Conservation (phyloP, 345 rosid genomes). For the Camelina laxa region DNA sequence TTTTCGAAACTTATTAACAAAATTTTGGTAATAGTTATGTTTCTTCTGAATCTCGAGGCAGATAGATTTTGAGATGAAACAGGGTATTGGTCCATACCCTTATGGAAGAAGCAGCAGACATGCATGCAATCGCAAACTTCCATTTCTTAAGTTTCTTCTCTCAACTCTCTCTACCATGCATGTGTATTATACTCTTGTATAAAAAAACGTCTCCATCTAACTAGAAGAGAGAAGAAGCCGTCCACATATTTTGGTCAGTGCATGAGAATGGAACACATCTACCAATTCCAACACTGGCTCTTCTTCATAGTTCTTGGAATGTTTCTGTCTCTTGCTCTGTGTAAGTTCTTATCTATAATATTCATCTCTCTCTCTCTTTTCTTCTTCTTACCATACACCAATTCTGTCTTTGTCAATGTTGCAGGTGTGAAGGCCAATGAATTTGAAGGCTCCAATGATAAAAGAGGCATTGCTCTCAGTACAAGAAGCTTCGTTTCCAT, state of each 20-base stretch:
- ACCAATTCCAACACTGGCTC: constrained; percentile 34
- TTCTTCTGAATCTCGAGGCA: constrained; percentile 40
- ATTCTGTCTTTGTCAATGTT: constrained; percentile 11
- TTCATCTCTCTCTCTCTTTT: neutral
- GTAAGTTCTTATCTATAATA: constrained; percentile 29
- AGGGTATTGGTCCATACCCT: constrained; percentile 29
- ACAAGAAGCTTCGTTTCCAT: neutral
- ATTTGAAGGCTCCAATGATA: constrained; percentile 3
- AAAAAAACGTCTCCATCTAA: constrained; percentile 5
- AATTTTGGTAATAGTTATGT: constrained; percentile 13
- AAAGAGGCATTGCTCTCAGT: neutral
- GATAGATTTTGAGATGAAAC: constrained; percentile 26
- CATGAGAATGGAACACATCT: constrained; percentile 31
- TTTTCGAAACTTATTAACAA: constrained; percentile 9
- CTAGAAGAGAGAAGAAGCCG: constrained; percentile 20
- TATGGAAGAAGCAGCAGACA: constrained; percentile 34
- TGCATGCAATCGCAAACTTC: constrained; percentile 46
- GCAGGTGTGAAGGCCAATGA: constrained; percentile 34
- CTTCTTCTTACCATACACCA: neutral
- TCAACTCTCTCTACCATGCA: constrained; percentile 26
- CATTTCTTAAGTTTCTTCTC: constrained; percentile 22
- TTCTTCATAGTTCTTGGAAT: constrained; percentile 33
- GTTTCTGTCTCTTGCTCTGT: constrained; percentile 29
- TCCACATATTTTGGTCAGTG: constrained; percentile 34
- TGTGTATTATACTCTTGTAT: constrained; percentile 12